These are phyloP conservation scores for Sequoiadendron giganteum DNA, from an alignment of 75 land plant genomes.

Conservation along the genomic window DNA sequence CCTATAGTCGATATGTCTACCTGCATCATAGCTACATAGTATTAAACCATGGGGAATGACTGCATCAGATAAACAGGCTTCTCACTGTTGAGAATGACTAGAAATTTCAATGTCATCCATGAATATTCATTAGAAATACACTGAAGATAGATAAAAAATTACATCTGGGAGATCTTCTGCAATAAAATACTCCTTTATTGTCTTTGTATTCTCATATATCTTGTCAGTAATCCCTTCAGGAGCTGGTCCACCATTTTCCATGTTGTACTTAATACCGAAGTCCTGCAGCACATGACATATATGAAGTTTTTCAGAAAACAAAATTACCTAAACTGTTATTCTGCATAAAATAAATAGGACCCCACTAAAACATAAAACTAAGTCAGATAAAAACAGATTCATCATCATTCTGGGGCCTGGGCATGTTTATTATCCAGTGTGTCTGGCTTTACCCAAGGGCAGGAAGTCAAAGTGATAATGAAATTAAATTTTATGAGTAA, in stretches of 20 bases:
- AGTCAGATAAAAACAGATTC: neutral
- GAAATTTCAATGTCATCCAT: neutral
- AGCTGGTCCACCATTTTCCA: conserved; percentile 99
- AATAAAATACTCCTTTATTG: conserved; percentile 77
- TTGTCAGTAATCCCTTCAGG: conserved; percentile 91
- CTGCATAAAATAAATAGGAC: neutral
- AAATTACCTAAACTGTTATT: neutral
- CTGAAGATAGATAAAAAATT: conserved; percentile 2
- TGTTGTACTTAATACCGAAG: conserved; percentile 98
- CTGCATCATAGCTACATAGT: conserved; percentile 28
- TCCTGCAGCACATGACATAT: conserved; percentile 48
- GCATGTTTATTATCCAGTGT: neutral
- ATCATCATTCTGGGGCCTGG: neutral
- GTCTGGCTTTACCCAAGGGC: neutral
- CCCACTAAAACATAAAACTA: neutral
- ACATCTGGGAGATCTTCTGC: conserved; percentile 93
- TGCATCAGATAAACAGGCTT: neutral
- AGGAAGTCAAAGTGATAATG: neutral
- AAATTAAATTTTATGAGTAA: neutral
- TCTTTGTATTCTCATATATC: conserved; percentile 82
- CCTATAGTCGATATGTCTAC: conserved; percentile 74
- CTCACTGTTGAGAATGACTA: neutral
- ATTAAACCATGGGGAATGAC: neutral
- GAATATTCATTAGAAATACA: neutral
- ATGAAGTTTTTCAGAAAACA: neutral